phyloP scores from a whole-genome alignment of 75 land plant genomes.

The Pinus albicaulis region DNA sequence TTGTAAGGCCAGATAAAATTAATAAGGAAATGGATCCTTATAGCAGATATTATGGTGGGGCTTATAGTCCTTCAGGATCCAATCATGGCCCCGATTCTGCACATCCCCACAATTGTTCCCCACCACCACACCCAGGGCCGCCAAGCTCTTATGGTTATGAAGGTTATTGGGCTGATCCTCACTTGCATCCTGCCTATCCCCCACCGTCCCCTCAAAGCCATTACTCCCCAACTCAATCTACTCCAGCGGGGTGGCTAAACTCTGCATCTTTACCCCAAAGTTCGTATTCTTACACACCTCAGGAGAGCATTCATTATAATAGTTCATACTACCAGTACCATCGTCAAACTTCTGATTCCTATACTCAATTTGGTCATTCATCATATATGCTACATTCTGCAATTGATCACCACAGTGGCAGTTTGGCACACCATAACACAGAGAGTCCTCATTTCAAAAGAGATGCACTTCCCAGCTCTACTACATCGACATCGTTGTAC shows the following conservation, averaged over 20 bases:
- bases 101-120: not conserved
- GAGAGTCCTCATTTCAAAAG: not conserved
- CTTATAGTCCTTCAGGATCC: not conserved
- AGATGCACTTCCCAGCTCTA: too few relatives aligned
- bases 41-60: not conserved
- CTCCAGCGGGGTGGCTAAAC: not conserved
- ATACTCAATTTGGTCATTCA: not conserved
- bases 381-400: not conserved
- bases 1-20: not conserved
- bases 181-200: not conserved
- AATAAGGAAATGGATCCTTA: not conserved
- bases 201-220: not conserved
- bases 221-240: not conserved
- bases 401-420: not conserved
- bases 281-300: not conserved
- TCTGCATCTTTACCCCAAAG: slow-evolving; percentile 2
- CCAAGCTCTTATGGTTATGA: not conserved
- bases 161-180: not conserved
- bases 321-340: not conserved
- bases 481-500: not conserved
- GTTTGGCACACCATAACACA: not conserved
- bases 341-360: not conserved
- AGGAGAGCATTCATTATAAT: not conserved
- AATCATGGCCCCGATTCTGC: slow-evolving; percentile 1
- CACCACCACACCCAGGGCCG: not conserved